Conservation (phyloP, 108 stramenopile species). For the Cyclotella choctawhatcheeana region DNA sequence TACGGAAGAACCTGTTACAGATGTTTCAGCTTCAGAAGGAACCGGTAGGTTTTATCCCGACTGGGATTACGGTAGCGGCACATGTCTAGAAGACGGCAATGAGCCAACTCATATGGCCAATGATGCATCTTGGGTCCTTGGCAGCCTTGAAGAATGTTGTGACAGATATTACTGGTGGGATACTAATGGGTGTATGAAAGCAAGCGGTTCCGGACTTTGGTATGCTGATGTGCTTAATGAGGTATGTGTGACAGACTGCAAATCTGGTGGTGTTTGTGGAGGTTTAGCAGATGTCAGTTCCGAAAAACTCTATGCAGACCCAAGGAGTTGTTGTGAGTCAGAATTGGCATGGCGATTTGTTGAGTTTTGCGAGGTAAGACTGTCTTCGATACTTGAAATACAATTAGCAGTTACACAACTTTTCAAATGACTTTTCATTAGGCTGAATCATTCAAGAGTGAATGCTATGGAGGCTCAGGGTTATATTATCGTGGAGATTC, state of each 20-base stretch:
- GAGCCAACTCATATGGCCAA: conserved; percentile 10
- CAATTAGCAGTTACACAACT: not conserved
- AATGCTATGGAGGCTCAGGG: conserved; percentile 13
- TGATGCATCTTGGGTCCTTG: not conserved
- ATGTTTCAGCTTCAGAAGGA: not conserved
- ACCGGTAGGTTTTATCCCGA: conserved; percentile 5
- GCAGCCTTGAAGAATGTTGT: conserved; percentile 1
- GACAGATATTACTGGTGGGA: not conserved
- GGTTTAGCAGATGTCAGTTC: conserved; percentile 10
- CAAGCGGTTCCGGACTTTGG: conserved; percentile 14
- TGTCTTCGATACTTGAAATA: not conserved
- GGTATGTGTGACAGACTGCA: conserved; percentile 4
- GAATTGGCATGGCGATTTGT: conserved; percentile 4
- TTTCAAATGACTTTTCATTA: no score
- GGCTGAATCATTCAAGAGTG: conserved; percentile 9
- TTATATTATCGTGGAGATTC: conserved; percentile 16
- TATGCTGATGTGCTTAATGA: not conserved
- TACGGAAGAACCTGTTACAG: not conserved
- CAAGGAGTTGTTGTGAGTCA: conserved; percentile 14
- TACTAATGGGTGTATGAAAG: conserved; percentile 4
- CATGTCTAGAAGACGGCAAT: conserved; percentile 14
- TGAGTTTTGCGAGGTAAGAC: conserved; percentile 14
- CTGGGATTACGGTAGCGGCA: conserved; percentile 2
- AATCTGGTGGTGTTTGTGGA: conserved; percentile 1
- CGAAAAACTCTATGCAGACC: not conserved